A percentile compares a stretch with the other conserved stretches of the same genome.
phyloP scores from a whole-genome alignment of 495 filamentous ascomycete genomes.

The Penicillium cinerascens region DNA sequence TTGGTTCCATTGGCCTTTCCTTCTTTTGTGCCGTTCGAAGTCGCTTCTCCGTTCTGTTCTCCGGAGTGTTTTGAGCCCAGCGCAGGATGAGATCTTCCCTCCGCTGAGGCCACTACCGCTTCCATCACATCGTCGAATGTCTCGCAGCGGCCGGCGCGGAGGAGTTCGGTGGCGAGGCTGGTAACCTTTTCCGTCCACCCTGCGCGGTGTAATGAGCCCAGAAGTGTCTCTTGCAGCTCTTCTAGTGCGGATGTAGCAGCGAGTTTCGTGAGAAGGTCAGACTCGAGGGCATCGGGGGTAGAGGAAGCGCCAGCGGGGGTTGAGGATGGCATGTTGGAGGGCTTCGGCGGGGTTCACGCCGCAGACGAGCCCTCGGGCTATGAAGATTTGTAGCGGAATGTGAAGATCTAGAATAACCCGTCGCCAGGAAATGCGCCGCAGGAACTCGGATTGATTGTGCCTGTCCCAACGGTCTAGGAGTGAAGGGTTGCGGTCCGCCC shows the following conservation, averaged over 20 bases:
- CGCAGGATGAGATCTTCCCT: constrained; percentile 33
- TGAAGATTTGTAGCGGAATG: background rate
- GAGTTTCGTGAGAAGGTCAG: constrained; percentile 43
- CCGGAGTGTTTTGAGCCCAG: constrained; percentile 14
- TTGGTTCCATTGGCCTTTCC: constrained; percentile 23
- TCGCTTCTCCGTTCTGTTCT: constrained; percentile 15
- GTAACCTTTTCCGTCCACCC: constrained; percentile 46
- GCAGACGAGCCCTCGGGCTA: background rate
- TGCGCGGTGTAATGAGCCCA: constrained; percentile 40
- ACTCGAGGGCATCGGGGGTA: constrained; percentile 40
- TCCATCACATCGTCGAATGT: constrained; percentile 48
- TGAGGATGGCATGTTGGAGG: constrained; percentile 26
- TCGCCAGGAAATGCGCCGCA: background rate
- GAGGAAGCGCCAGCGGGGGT: constrained; percentile 19
- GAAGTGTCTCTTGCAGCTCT: constrained; percentile 41
- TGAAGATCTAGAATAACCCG: background rate
- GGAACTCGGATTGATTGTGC: background rate
- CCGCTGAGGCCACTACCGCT: constrained; percentile 41
- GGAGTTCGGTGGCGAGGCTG: constrained; percentile 38
- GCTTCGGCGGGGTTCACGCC: background rate
- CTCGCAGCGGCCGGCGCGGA: constrained; percentile 45
- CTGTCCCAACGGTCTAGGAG: background rate
- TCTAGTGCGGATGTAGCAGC: constrained; percentile 41
- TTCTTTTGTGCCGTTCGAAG: constrained; percentile 23
- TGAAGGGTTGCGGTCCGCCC: constrained; percentile 1